A percentile compares a stretch with the other conserved stretches of the same genome.
phyloP scores from a whole-genome alignment of 768 basidiomycete genomes.

The Lentinula guzmanii region DNA sequence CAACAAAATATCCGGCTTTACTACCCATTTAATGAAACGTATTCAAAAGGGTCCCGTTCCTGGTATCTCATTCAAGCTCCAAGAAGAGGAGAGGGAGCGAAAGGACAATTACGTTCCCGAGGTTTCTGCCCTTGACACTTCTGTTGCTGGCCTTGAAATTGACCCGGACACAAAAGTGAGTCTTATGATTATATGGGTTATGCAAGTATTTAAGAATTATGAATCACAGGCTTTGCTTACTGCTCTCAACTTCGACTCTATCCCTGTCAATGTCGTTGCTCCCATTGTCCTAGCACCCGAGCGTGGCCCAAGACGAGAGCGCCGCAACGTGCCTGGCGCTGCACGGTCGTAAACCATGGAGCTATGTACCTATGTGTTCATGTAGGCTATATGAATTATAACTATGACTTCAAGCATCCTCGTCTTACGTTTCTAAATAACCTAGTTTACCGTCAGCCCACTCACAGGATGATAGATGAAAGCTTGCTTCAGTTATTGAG shows the following conservation, averaged over 20 bases:
- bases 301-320: conserved; percentile 67
- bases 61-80: conserved; percentile 98
- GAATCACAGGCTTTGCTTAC: conserved; percentile 71
- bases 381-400: background rate
- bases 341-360: conserved; percentile 17
- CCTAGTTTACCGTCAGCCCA: too few relatives aligned
- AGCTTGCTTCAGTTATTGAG: too few relatives aligned
- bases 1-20: conserved; percentile 99
- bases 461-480: too few relatives aligned
- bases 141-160: conserved; percentile 69
- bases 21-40: conserved; percentile 99
- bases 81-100: conserved; percentile 98
- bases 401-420: background rate
- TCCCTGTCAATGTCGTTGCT: conserved; percentile 65
- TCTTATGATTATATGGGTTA: conserved; percentile 8
- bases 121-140: conserved; percentile 89
- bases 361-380: background rate
- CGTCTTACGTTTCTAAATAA: too few relatives aligned
- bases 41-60: conserved; percentile 98
- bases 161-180: conserved; percentile 91
- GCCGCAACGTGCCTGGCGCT: conserved; percentile 79
- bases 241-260: conserved; percentile 91
- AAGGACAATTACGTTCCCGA: conserved; percentile 99
- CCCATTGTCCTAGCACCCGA: conserved; percentile 64
- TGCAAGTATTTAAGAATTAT: background rate